Conservation (phyloP, 768 basidiomycete genomes). For the Lentinus tigrinus region DNA sequence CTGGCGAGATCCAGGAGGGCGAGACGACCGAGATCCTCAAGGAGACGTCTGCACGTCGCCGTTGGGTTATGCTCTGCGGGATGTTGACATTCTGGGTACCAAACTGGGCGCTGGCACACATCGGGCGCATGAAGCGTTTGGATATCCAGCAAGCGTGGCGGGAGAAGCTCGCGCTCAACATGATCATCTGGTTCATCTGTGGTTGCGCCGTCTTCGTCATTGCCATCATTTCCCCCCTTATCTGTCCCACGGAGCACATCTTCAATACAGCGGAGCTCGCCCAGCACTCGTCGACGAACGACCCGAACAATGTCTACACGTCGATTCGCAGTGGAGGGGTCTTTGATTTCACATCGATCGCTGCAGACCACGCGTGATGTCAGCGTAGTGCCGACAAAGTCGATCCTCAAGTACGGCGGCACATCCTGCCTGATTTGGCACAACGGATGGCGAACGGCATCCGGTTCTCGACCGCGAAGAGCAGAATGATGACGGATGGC, state of each 20-base stretch:
- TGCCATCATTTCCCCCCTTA: slow-evolving; percentile 79
- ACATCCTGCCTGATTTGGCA: too few species aligned
- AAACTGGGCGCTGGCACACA: slow-evolving; percentile 56
- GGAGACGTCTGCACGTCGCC: slow-evolving; percentile 74
- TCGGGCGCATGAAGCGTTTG: slow-evolving; percentile 91
- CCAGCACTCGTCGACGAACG: slow-evolving; percentile 59
- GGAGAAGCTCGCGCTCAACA: slow-evolving; percentile 92
- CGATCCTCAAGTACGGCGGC: slow-evolving; percentile 84
- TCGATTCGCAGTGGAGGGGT: slow-evolving; percentile 93
- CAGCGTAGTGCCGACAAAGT: slow-evolving; percentile 70
- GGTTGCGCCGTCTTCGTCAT: slow-evolving; percentile 91
- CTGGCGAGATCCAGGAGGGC: slow-evolving; percentile 83
- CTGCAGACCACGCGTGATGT: slow-evolving; percentile 68
- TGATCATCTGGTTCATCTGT: slow-evolving; percentile 95
- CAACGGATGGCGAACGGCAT: too few species aligned
- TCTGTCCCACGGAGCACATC: slow-evolving; percentile 94
- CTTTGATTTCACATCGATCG: slow-evolving; percentile 77
- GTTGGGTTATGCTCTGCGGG: slow-evolving; percentile 90
- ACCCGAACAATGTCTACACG: slow-evolving; percentile 76
- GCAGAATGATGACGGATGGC: too few species aligned
- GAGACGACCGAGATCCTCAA: slow-evolving; percentile 87
- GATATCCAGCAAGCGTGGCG: slow-evolving; percentile 97
- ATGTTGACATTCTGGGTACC: slow-evolving; percentile 93
- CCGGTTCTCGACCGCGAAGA: too few species aligned
- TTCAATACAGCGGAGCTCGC: slow-evolving; percentile 78